phyloP scores from a whole-genome alignment of 1,284 basidiomycete genomes.

The Pascua sp. region DNA sequence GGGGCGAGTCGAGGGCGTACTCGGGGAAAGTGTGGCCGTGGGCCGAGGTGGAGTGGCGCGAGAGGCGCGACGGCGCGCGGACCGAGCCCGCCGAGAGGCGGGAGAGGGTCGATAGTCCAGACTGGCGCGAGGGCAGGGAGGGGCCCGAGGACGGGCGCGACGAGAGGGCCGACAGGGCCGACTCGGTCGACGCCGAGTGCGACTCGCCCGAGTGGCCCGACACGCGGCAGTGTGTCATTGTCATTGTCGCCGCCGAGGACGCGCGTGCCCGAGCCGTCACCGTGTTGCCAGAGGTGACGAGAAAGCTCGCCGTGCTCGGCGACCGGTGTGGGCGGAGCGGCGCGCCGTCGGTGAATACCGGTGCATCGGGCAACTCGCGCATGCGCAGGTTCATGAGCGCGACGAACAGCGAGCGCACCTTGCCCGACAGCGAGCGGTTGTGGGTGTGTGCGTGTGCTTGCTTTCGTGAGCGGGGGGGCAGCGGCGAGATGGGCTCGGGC shows the following conservation, averaged over 20 bases:
- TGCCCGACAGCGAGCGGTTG: slow-evolving; percentile 25
- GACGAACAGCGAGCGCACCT: slow-evolving; percentile 26
- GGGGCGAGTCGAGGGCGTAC: too few relatives aligned
- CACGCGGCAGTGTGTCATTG: neutral
- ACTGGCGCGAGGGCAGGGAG: neutral
- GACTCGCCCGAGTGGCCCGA: neutral
- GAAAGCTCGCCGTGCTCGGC: slow-evolving; percentile 29
- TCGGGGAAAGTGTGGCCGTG: too few relatives aligned
- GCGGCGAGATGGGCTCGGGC: neutral
- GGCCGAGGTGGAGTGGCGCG: neutral
- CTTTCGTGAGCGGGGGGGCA: neutral
- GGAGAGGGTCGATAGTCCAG: neutral
- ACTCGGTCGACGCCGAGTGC: neutral
- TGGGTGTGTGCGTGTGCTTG: slow-evolving; percentile 15
- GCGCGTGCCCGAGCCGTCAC: neutral
- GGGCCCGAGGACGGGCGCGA: too few relatives aligned
- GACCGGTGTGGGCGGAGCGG: slow-evolving; percentile 30
- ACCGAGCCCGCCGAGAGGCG: neutral
- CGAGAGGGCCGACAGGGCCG: too few relatives aligned
- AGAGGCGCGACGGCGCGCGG: neutral
- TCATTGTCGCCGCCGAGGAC: neutral
- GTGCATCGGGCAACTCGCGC: neutral
- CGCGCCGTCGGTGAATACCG: slow-evolving; percentile 3
- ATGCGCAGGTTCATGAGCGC: slow-evolving; percentile 9
- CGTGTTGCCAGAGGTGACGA: slow-evolving; percentile 13